phyloP scores from a whole-genome alignment of 2,329 filamentous ascomycete genomes.

The Tolypocladium nubicola region DNA sequence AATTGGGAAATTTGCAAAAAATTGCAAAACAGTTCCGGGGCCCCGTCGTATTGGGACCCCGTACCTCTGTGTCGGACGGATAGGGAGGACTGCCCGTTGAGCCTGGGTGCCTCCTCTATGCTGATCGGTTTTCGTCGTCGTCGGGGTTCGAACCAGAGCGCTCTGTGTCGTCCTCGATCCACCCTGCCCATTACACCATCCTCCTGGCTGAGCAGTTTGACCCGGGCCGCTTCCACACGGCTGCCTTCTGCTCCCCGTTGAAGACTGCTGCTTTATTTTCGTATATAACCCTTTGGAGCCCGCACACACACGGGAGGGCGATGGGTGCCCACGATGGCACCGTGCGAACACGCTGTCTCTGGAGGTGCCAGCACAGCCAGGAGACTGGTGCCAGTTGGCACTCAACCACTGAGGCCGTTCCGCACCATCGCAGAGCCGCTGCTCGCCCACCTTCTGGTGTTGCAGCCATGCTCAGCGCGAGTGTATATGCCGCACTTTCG shows the following conservation, averaged over 20 bases:
- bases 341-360: background rate
- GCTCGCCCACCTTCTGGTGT: background rate
- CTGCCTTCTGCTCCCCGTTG: background rate
- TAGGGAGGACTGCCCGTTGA: background rate
- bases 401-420: background rate
- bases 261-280: background rate
- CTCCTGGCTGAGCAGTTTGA: background rate
- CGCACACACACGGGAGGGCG: background rate
- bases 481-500: background rate
- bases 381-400: background rate
- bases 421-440: background rate
- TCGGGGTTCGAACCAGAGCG: background rate
- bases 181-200: background rate
- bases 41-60: background rate
- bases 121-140: background rate
- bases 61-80: background rate
- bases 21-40: background rate
- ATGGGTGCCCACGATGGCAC: background rate
- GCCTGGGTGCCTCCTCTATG: background rate
- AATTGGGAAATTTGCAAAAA: background rate
- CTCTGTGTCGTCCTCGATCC: background rate
- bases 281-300: background rate
- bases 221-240: background rate
- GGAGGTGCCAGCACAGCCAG: background rate
- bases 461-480: background rate